Base-by-base conservation (phyloP, 2,329 filamentous ascomycete genomes). In the Colletotrichum sojae region DNA sequence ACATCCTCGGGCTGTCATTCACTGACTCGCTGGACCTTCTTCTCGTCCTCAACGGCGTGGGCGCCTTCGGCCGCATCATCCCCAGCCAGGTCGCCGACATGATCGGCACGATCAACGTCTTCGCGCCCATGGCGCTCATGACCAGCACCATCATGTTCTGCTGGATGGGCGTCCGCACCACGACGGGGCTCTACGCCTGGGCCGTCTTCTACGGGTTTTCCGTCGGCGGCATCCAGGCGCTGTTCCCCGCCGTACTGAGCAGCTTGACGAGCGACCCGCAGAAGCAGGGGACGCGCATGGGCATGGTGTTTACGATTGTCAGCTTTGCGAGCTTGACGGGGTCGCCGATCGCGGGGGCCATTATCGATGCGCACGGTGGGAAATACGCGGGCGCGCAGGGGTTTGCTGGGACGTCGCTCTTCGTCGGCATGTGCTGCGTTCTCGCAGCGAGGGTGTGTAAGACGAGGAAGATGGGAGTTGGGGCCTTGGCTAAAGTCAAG, bases 11-110 rank as follows among this genome's bases (percentile, higher is more conserved):
- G 2, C 69, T 69, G 3, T 67, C 63, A 1, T 69, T 45, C 39
- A 56, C 78, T 2, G 78, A 78, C 45, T 81, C 83, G 1, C 80
- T 85, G 65, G 77, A 83, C 63, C 68, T 85, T 48, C 73, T 88
- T 40, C 71, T 88, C 51, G 78, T 87, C 25, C 83, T 89, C 75
- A 89, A 89, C 69, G 85, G 83, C 0, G 80, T 87, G 13, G 86
- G 86, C 0, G 73, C 88, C 5, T 72, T 84, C 9, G 84, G 84
- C 6, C 84, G 87, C 2, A 71, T 88, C 22, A 74, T 86, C 18
- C 85, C 85, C 0, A 84, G 80, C 52, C 77, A 82, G 12, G 71
- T 86, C 5, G 85, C 84, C 2, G 85, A 88, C 67, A 78, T 77
- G 67, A 79, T 84, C 2, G 87, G 88, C 1, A 80, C 84, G 0